Conservation (phyloP, 1,284 basidiomycete species). For the Melampsora larici-populina region DNA sequence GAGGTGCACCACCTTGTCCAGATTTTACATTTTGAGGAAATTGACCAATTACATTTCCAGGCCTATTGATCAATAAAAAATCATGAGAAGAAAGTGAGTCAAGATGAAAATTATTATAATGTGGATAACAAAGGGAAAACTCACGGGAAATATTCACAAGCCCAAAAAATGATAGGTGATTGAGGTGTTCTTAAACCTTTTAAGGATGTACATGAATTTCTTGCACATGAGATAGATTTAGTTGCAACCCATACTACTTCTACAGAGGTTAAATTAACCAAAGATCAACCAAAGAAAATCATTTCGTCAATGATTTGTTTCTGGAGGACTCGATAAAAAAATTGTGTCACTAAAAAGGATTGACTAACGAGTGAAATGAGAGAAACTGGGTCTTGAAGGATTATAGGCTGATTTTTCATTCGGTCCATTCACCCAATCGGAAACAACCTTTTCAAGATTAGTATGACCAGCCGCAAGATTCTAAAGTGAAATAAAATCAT, state of each 20-base stretch:
- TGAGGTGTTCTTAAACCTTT: neutral
- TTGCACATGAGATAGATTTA: constrained; percentile 24
- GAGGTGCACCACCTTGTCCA: constrained; percentile 22
- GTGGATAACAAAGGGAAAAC: neutral
- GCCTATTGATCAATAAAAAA: constrained; percentile 2
- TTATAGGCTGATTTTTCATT: constrained; percentile 25
- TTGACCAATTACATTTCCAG: too few species aligned
- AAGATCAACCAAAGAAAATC: neutral
- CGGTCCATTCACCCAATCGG: constrained; percentile 27
- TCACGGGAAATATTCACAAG: constrained; percentile 40
- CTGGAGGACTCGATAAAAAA: too few species aligned
- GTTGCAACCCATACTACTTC: constrained; percentile 34
- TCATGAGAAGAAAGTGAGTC: neutral
- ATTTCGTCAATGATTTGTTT: too few species aligned
- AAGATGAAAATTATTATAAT: too few species aligned
- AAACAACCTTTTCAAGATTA: constrained; percentile 14
- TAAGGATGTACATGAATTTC: neutral
- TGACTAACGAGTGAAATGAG: constrained; percentile 36
- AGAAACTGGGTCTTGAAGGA: constrained; percentile 8
- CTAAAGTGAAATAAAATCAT: constrained; percentile 1
- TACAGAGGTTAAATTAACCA: neutral
- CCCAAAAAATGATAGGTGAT: constrained; percentile 14
- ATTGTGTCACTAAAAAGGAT: neutral
- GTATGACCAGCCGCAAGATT: constrained; percentile 8
- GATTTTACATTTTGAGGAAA: constrained; percentile 40